Percentiles rank a stretch among this genome's conserved stretches.
These are phyloP conservation scores for Fusarium tricinctum DNA, from an alignment of 2,329 filamentous ascomycete genomes.

Conservation along the genomic window DNA sequence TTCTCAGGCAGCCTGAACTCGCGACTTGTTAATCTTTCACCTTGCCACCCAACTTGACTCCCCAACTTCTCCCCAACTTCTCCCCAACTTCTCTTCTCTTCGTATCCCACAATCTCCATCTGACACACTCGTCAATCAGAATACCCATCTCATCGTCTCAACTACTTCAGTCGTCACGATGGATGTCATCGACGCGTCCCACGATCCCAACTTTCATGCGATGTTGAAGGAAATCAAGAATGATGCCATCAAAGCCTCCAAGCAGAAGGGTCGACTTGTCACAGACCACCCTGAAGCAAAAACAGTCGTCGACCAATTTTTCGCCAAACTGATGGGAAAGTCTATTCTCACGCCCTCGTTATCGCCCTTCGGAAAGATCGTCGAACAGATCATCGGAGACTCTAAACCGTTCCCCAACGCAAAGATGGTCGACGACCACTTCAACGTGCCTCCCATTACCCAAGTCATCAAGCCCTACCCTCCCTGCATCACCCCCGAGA, in stretches of 20 bases:
- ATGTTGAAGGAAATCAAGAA: neutral
- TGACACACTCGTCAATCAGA: neutral
- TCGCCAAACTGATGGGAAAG: neutral
- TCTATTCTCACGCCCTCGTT: neutral
- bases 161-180: neutral
- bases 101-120: neutral
- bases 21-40: neutral
- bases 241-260: too few relatives aligned
- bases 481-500: neutral
- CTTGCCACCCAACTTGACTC: neutral
- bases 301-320: neutral
- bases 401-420: neutral
- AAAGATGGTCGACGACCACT: neutral
- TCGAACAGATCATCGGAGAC: neutral
- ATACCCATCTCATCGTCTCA: too few relatives aligned
- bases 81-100: neutral
- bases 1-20: too few relatives aligned
- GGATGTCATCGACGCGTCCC: conserved; percentile 3
- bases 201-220: neutral
- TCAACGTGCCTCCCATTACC: neutral
- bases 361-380: neutral
- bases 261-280: too few relatives aligned
- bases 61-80: too few relatives aligned
- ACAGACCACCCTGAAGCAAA: too few relatives aligned
- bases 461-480: conserved; percentile 8